Conservation (phyloP, 108 stramenopile genomes). For the Parietichytrium sp. region DNA sequence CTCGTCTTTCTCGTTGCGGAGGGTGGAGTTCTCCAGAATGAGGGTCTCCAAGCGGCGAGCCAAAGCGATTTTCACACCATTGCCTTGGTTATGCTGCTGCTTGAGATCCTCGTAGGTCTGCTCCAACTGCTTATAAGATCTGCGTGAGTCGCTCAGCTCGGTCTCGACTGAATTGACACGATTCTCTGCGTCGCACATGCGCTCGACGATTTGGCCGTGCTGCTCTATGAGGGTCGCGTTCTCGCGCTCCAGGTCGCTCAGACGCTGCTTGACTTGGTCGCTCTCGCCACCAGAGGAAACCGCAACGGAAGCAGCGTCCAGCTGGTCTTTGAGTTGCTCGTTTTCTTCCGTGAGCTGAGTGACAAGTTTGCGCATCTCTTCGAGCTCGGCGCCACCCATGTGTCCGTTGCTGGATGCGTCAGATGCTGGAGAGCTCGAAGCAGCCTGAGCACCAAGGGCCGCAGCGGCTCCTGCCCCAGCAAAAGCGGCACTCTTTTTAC, state of each 20-base stretch:
- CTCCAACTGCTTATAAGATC: not conserved
- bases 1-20: conserved; percentile 10
- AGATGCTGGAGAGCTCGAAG: too few species aligned
- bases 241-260: not conserved
- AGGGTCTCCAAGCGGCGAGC: conserved; percentile 12
- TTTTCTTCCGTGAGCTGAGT: not conserved
- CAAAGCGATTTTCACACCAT: conserved; percentile 7
- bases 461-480: too few species aligned
- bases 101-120: not conserved
- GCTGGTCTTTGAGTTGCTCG: not conserved
- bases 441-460: too few species aligned
- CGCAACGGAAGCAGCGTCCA: not conserved
- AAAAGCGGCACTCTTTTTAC: too few species aligned
- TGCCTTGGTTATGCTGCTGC: not conserved
- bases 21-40: conserved; percentile 10
- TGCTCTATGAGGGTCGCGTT: not conserved
- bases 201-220: not conserved
- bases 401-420: too few species aligned
- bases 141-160: not conserved
- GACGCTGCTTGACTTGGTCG: not conserved
- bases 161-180: not conserved
- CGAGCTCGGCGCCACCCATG: too few species aligned
- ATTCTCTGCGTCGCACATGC: conserved; percentile 31
- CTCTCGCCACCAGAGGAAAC: not conserved
- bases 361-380: too few species aligned